Evolutionary conservation across 192 early-diverging fungal species (phyloP).

Genomic region (Backusella tarrabulga): DNA sequence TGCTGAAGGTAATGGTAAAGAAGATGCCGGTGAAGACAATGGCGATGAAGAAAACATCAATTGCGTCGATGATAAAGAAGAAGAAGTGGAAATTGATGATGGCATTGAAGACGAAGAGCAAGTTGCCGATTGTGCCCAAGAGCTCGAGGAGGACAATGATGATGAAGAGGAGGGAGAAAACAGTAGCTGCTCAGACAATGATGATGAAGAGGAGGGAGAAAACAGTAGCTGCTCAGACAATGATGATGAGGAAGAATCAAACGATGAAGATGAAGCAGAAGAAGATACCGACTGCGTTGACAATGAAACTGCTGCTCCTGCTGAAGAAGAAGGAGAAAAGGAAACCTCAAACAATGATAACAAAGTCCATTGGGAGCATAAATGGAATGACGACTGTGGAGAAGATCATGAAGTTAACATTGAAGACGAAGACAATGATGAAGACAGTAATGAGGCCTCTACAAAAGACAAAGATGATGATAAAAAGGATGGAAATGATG

Average conservation of each 20-base stretch:
- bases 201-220: not conserved
- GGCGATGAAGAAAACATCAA: not conserved
- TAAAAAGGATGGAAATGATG: not conserved
- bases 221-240: not conserved
- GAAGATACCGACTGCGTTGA: not conserved
- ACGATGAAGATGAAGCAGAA: no score
- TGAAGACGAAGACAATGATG: not conserved
- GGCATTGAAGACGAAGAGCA: not conserved
- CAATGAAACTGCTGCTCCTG: not conserved
- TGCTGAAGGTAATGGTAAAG: not conserved
- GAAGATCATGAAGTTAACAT: not conserved
- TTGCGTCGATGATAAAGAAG: not conserved
- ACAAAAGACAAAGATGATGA: not conserved
- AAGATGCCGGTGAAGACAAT: not conserved
- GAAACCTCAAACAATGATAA: not conserved
- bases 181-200: not conserved
- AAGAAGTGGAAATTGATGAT: not conserved
- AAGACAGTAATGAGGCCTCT: not conserved
- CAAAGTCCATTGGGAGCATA: no score
- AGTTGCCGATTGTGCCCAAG: not conserved
- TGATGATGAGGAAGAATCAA: not conserved
- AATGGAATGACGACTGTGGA: not conserved
- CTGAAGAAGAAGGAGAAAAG: not conserved
- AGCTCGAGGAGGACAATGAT: not conserved
- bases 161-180: not conserved